Evolutionary conservation across 2,329 filamentous ascomycete genomes (phyloP).

Genomic region (Hypomyces perniciosus): DNA sequence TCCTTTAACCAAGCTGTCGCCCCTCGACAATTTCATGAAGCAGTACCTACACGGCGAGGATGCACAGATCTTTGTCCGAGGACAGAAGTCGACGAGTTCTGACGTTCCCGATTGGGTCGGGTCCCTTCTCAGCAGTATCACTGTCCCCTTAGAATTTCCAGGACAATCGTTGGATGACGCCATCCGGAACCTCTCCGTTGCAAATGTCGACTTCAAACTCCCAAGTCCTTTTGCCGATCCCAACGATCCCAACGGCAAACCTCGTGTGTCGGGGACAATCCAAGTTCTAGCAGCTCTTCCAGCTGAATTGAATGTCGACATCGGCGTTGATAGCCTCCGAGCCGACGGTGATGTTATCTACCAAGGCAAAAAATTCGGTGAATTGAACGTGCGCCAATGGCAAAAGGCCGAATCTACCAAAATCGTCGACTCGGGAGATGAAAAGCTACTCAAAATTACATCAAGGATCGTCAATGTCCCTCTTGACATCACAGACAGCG

Average conservation of each 20-base stretch:
- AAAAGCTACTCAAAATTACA: slow-evolving; percentile 63
- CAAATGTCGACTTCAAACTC: slow-evolving; percentile 78
- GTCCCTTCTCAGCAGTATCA: slow-evolving; percentile 73
- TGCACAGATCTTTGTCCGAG: slow-evolving; percentile 76
- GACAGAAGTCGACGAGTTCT: slow-evolving; percentile 59
- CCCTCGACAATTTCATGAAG: slow-evolving; percentile 73
- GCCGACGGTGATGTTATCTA: slow-evolving; percentile 80
- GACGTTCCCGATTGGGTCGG: slow-evolving; percentile 77
- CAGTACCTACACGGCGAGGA: slow-evolving; percentile 76
- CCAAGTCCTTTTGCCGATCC: slow-evolving; percentile 76
- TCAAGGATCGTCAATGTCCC: slow-evolving; percentile 74
- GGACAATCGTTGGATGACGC: slow-evolving; percentile 75
- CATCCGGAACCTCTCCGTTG: slow-evolving; percentile 81
- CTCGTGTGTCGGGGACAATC: slow-evolving; percentile 77
- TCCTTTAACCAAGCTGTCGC: slow-evolving; percentile 71
- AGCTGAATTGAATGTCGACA: slow-evolving; percentile 76
- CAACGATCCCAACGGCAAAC: slow-evolving; percentile 63
- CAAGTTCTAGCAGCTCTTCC: slow-evolving; percentile 74
- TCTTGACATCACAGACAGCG: slow-evolving; percentile 72
- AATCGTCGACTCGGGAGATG: slow-evolving; percentile 47
- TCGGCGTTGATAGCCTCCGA: slow-evolving; percentile 70
- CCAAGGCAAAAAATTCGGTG: slow-evolving; percentile 68
- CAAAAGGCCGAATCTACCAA: slow-evolving; percentile 77
- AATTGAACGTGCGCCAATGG: slow-evolving; percentile 75
- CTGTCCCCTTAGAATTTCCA: slow-evolving; percentile 77